phyloP scores from a whole-genome alignment of 495 filamentous ascomycete species.

The Pseudoneurospora amorphoporcata region DNA sequence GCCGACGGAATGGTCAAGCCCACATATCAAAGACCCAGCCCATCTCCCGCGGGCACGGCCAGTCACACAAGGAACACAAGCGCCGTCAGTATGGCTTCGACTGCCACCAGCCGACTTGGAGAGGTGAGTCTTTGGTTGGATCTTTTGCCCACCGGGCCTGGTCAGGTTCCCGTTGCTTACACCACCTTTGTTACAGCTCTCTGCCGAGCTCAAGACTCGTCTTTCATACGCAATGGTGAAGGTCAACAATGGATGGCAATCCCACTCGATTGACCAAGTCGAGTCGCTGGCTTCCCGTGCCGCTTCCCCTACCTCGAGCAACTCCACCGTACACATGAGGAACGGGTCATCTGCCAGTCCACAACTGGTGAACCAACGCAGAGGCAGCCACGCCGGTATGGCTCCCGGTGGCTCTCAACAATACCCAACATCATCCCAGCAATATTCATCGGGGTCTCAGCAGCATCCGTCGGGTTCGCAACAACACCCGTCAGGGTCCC shows the following conservation, averaged over 20 bases:
- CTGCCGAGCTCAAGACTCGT: conserved; percentile 64
- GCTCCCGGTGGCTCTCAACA: background rate
- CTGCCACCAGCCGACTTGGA: conserved; percentile 53
- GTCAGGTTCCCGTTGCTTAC: conserved; percentile 8
- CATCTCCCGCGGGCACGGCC: conserved; percentile 26
- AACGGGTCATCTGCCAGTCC: conserved; percentile 39
- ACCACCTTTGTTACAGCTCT: conserved; percentile 42
- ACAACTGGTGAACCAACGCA: conserved; percentile 23
- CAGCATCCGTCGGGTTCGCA: background rate
- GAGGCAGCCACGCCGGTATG: conserved; percentile 18
- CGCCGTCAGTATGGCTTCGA: conserved; percentile 44
- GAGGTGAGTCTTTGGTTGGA: conserved; percentile 43
- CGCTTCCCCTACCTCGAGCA: conserved; percentile 45
- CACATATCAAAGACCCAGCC: conserved; percentile 25
- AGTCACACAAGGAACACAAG: conserved; percentile 63
- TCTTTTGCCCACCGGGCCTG: too few relatives aligned
- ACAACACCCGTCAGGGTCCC: conserved; percentile 2
- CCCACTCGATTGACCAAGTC: conserved; percentile 56
- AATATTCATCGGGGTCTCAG: background rate
- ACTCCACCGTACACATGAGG: conserved; percentile 40
- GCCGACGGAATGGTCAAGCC: conserved; percentile 54
- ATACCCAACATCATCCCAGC: conserved; percentile 18
- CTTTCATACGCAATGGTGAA: conserved; percentile 86
- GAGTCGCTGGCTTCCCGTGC: conserved; percentile 56
- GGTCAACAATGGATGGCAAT: conserved; percentile 77